Evolutionary conservation across 2,329 filamentous ascomycete genomes (phyloP).

Genomic region (Allantophomopsis lycopodina): DNA sequence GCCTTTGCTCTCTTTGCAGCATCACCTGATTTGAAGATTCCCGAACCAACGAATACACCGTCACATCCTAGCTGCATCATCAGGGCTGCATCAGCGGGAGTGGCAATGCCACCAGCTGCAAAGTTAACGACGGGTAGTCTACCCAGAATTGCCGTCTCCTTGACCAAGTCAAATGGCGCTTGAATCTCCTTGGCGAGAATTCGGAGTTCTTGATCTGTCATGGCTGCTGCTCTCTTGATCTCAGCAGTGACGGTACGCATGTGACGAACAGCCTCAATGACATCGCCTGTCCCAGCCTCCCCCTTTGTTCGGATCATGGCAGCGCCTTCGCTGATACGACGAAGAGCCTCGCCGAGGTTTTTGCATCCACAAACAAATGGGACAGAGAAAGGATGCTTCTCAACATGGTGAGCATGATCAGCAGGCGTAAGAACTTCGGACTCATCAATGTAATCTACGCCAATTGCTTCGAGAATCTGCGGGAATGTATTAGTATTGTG

Average conservation of each 20-base stretch:
- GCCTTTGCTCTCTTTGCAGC: constrained; percentile 82
- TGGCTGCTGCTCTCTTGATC: constrained; percentile 56
- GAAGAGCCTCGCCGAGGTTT: constrained; percentile 83
- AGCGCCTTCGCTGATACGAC: constrained; percentile 82
- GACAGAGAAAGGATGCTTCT: constrained; percentile 68
- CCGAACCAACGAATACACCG: constrained; percentile 91
- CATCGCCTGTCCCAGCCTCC: constrained; percentile 92
- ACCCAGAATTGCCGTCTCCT: constrained; percentile 76
- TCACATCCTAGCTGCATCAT: constrained; percentile 99
- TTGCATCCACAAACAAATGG: constrained; percentile 96
- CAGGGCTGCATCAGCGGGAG: constrained; percentile 87
- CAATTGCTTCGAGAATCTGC: constrained; percentile 84
- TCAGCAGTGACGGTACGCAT: constrained; percentile 82
- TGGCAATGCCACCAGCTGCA: constrained; percentile 97
- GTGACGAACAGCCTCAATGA: constrained; percentile 92
- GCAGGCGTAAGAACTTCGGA: constrained; percentile 94
- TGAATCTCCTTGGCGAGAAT: constrained; percentile 72
- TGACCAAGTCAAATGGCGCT: constrained; percentile 64
- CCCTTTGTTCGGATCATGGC: constrained; percentile 99
- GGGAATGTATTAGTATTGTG: not conserved
- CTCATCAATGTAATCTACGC: constrained; percentile 94
- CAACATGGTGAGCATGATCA: constrained; percentile 81
- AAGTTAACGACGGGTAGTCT: constrained; percentile 95
- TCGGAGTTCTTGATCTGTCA: constrained; percentile 60
- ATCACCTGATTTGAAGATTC: constrained; percentile 95